phyloP scores from a whole-genome alignment of 352 stramenopile genomes.

The Pythium rhizo-oryzae region DNA sequence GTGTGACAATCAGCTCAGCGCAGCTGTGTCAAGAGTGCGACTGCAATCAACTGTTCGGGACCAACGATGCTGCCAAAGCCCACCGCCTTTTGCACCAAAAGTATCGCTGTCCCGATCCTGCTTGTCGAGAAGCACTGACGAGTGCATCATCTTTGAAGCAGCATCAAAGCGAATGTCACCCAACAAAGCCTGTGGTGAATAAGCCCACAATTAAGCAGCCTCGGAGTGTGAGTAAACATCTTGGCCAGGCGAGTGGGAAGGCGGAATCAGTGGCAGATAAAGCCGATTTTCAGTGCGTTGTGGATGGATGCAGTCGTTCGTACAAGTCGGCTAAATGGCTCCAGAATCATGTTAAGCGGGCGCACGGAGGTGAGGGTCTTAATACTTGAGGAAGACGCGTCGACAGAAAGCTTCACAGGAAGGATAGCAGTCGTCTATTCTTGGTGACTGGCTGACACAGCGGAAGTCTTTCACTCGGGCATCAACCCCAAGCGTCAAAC shows the following conservation, averaged over 20 bases:
- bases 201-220: background rate
- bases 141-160: conserved; percentile 23
- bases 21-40: conserved; percentile 27
- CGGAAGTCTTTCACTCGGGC: background rate
- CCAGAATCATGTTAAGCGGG: conserved; percentile 11
- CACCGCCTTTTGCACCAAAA: conserved; percentile 18
- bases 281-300: conserved; percentile 5
- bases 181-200: background rate
- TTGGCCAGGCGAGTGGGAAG: background rate
- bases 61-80: conserved; percentile 12
- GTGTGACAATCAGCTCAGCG: background rate
- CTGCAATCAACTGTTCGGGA: conserved; percentile 21
- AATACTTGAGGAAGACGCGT: background rate
- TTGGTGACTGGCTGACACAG: background rate
- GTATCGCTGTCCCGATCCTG: conserved; percentile 14
- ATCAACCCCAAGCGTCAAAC: background rate
- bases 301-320: conserved; percentile 10
- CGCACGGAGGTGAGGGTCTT: conserved; percentile 3
- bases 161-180: conserved; percentile 5
- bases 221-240: too few relatives aligned
- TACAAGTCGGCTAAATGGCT: conserved; percentile 31
- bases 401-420: background rate
- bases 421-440: conserved; percentile 11
- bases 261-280: background rate
- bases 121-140: conserved; percentile 16